Percentiles rank a stretch among this genome's conserved stretches.
Evolutionary conservation across 225 moss, liverwort and hornwort species (phyloP).

Genomic region (Thuidium tamariscinum): DNA sequence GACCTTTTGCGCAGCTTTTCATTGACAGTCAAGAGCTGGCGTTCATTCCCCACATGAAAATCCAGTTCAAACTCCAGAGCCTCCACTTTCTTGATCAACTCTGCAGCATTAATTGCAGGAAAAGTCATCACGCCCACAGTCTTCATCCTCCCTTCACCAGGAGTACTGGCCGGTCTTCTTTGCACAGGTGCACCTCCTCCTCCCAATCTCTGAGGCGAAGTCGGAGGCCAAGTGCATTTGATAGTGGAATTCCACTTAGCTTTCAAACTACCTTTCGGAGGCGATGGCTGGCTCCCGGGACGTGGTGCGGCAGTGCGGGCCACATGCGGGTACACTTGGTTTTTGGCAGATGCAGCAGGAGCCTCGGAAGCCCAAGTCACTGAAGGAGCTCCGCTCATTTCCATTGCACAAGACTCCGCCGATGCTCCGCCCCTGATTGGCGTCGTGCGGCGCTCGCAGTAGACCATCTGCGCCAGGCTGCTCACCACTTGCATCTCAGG

Average conservation of each 20-base stretch:
- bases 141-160: background rate
- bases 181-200: background rate
- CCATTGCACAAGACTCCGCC: background rate
- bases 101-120: background rate
- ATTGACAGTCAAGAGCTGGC: constrained; percentile 22
- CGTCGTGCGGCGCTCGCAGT: background rate
- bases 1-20: constrained; percentile 25
- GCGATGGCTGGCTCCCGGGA: background rate
- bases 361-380: background rate
- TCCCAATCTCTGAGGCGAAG: background rate
- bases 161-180: background rate
- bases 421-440: background rate
- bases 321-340: background rate
- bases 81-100: constrained; percentile 20
- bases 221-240: constrained; percentile 20
- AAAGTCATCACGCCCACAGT: constrained; percentile 16
- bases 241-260: constrained; percentile 26
- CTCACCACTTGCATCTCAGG: constrained; percentile 18
- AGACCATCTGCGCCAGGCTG: constrained; percentile 9
- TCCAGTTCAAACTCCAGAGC: constrained; percentile 23
- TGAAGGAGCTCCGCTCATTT: background rate
- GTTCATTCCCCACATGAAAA: constrained; percentile 22
- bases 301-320: background rate
- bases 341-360: background rate
- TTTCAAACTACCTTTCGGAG: background rate